These are phyloP conservation scores for Eucalyptus cloeziana DNA, from an alignment of 345 rosid species.

Conservation along the genomic window DNA sequence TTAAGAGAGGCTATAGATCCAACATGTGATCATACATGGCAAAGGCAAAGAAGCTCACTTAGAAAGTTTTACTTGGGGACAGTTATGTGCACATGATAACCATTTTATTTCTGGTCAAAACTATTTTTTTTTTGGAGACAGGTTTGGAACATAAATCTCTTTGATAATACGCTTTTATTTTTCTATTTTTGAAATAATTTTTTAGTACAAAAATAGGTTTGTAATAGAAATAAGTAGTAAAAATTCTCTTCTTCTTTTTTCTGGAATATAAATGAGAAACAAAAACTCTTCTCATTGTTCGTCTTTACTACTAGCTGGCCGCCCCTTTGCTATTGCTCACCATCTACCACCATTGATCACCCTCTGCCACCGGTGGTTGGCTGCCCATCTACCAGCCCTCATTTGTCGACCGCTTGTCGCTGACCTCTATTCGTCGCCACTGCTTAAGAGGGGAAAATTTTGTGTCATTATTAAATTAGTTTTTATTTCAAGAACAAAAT, in stretches of 20 bases:
- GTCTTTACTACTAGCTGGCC: rapidly evolving
- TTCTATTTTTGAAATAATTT: rapidly evolving
- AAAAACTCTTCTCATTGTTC: rapidly evolving
- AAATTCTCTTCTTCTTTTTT: too few species aligned
- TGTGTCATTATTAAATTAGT: too few species aligned
- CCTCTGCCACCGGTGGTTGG: rapidly evolving
- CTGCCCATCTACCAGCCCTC: rapidly evolving
- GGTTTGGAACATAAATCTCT: too few species aligned
- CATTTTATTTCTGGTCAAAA: rapidly evolving
- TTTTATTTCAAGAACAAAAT: rapidly evolving
- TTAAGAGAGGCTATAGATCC: neutral
- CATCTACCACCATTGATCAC: too few species aligned
- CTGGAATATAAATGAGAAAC: rapidly evolving
- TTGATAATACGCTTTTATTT: too few species aligned
- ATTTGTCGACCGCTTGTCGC: rapidly evolving
- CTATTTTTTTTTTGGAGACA: rapidly evolving
- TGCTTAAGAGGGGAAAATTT: too few species aligned
- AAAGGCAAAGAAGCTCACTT: neutral
- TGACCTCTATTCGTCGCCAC: rapidly evolving
- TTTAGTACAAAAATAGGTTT: too few species aligned
- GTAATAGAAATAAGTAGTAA: rapidly evolving
- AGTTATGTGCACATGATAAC: too few species aligned
- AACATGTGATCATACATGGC: neutral
- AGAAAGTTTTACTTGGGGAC: neutral
- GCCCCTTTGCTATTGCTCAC: rapidly evolving